Percentiles rank a stretch among this genome's conserved stretches.
phyloP scores from a whole-genome alignment of 2,329 filamentous ascomycete genomes.

The Coniella lustricola region DNA sequence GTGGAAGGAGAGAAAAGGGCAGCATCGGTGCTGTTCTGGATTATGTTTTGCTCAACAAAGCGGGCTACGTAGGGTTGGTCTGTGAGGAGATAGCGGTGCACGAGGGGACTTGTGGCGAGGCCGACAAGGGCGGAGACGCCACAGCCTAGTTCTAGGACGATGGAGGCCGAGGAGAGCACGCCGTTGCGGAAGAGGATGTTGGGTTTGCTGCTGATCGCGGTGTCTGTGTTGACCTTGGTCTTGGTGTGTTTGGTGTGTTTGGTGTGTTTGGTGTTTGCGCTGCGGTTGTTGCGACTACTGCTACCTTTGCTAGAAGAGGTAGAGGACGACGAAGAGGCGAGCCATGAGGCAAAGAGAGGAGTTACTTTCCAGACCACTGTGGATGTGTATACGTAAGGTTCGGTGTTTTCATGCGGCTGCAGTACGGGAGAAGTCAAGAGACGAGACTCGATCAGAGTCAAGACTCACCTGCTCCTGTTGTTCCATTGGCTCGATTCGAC shows the following conservation, averaged over 20 bases:
- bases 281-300: not conserved
- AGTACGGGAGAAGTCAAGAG: no score
- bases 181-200: slow-evolving; percentile 54
- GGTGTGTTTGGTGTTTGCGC: no score
- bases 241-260: no score
- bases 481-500: slow-evolving; percentile 60
- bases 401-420: no score
- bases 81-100: slow-evolving; percentile 67
- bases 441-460: no score
- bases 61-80: slow-evolving; percentile 83
- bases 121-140: slow-evolving; percentile 79
- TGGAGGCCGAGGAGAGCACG: slow-evolving; percentile 47
- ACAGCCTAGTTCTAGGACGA: slow-evolving; percentile 76
- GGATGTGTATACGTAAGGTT: not conserved
- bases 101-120: slow-evolving; percentile 54
- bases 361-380: slow-evolving; percentile 88
- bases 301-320: not conserved
- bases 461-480: slow-evolving; percentile 43
- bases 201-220: no score
- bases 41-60: slow-evolving; percentile 69
- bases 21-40: no score
- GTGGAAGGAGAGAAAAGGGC: no score
- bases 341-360: slow-evolving; percentile 74
- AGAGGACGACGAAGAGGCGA: slow-evolving; percentile 43
- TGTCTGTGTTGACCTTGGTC: no score